Base-by-base conservation (phyloP, 2,329 filamentous ascomycete species). In the Sarocladiaceae sp. region DNA sequence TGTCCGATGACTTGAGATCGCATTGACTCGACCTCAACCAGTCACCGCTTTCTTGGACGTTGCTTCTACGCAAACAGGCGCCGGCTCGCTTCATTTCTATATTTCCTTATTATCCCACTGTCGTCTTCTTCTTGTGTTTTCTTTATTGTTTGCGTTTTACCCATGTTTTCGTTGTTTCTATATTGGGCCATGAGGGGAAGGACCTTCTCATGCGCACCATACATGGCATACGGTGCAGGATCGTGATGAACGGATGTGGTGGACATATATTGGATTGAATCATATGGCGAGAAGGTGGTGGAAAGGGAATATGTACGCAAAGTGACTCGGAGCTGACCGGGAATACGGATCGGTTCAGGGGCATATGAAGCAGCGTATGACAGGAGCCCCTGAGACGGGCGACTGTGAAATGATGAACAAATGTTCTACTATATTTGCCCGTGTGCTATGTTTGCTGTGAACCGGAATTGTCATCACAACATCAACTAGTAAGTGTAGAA, bases 111-210 rank as follows among this genome's bases (percentile, higher is more conserved):
- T 28, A 8, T 4, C 5, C 40, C 8, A 46, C 11, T 10, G 8
- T 46, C 25, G 22, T 22, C 15, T 48, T 48, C 44, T 29, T 48
- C 44, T 48, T 48, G 44, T 33, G 44, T 33, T 48, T 29, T 46
- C 28, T 48, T 48, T 15, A 12, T 29, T 46, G 4, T 28, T 33
- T 44, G 40, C 17, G 44, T 33, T 48, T 29, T 46, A 17, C 33
- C 33, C 15, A 12, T 29, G 26, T 18, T 28, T 33, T 44, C 22
- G 12, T 23, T 44, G 40, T 44, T 44, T 26, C 40, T 44, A 44
- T 44, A 26, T 26, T 44, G 20, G n/a, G n/a, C n/a, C n/a, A n/a
- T 3, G 40, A 6, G 20, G 17, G 15, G 37, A 40, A 37, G 35
- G 35, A 17, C 18, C 18, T 40, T 15, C 15, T 4, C 23, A n/a